Percentiles rank a stretch among this genome's conserved stretches.
phyloP scores from a whole-genome alignment of 352 stramenopile genomes.

The Aphanomyces cochlioides region DNA sequence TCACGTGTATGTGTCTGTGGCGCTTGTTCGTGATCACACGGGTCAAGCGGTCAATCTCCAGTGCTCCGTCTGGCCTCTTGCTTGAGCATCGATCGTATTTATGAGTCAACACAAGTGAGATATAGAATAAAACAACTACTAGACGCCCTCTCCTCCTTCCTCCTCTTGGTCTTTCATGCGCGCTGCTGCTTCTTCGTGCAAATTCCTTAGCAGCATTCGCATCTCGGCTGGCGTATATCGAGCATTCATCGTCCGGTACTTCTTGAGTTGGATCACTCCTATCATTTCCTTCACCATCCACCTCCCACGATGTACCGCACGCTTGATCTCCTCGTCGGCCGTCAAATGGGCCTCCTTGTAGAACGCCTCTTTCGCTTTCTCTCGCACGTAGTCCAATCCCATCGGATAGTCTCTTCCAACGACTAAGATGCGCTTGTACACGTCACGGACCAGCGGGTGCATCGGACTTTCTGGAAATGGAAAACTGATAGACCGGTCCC shows the following conservation, averaged over 20 bases:
- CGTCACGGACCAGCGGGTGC: slow-evolving; percentile 90
- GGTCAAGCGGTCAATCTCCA: slow-evolving; percentile 72
- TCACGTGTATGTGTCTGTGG: slow-evolving; percentile 79
- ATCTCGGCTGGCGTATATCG: slow-evolving; percentile 86
- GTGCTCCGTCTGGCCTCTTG: slow-evolving; percentile 71
- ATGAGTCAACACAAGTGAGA: neutral
- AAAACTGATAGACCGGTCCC: neutral
- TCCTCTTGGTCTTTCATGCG: too few species aligned
- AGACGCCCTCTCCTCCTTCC: too few species aligned
- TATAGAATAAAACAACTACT: neutral
- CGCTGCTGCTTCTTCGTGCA: slow-evolving; percentile 18
- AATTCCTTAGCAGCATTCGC: slow-evolving; percentile 50
- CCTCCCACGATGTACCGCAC: slow-evolving; percentile 88
- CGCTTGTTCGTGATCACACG: slow-evolving; percentile 76
- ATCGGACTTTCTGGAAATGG: slow-evolving; percentile 42
- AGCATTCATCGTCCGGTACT: slow-evolving; percentile 93
- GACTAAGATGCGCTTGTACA: slow-evolving; percentile 93
- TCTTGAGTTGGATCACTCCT: slow-evolving; percentile 96
- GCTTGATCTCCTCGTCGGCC: slow-evolving; percentile 79
- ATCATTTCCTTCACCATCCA: slow-evolving; percentile 95
- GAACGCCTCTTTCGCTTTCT: slow-evolving; percentile 90
- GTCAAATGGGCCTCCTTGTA: slow-evolving; percentile 76
- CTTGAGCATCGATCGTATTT: slow-evolving; percentile 37
- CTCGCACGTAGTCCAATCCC: slow-evolving; percentile 87
- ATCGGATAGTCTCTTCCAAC: slow-evolving; percentile 94